Conservation (phyloP, 768 basidiomycete genomes). For the Mrakia frigida region DNA sequence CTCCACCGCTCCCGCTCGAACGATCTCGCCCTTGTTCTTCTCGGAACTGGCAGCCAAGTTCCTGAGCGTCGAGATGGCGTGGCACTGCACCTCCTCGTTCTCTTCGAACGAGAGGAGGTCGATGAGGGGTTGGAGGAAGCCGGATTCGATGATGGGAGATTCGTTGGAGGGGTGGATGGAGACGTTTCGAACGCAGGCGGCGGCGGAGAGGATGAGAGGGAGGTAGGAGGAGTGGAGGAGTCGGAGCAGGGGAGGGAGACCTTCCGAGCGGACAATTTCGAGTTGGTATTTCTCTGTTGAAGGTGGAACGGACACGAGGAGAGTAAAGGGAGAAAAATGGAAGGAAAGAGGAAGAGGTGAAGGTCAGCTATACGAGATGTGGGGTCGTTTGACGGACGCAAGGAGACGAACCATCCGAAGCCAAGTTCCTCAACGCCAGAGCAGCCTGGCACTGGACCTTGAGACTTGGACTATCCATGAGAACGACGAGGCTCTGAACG, state of each 20-base stretch:
- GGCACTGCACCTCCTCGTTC: slow-evolving; percentile 99
- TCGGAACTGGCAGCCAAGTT: slow-evolving; percentile 95
- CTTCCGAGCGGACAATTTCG: slow-evolving; percentile 94
- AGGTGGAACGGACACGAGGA: background rate
- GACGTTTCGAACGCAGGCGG: slow-evolving; percentile 97
- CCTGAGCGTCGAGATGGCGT: slow-evolving; percentile 93
- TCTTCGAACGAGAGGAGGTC: slow-evolving; percentile 96
- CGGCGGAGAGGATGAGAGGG: slow-evolving; percentile 93
- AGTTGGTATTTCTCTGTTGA: slow-evolving; percentile 92
- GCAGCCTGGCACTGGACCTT: slow-evolving; percentile 99
- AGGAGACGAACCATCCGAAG: slow-evolving; percentile 73
- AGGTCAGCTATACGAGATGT: background rate
- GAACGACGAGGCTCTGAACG: slow-evolving; percentile 81
- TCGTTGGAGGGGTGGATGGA: slow-evolving; percentile 98
- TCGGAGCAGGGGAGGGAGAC: slow-evolving; percentile 82
- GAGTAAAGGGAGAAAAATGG: background rate
- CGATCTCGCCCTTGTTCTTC: slow-evolving; percentile 97
- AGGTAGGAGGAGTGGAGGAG: slow-evolving; percentile 94
- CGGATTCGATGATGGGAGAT: slow-evolving; percentile 97
- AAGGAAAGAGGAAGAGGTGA: background rate
- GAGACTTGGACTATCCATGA: slow-evolving; percentile 95
- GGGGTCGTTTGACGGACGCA: background rate
- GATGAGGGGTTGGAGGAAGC: slow-evolving; percentile 92
- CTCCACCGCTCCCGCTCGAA: slow-evolving; percentile 93
- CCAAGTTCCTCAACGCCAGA: slow-evolving; percentile 88